These are phyloP conservation scores for Camelina hispida DNA, from an alignment of 345 rosid species.

Conservation along the genomic window DNA sequence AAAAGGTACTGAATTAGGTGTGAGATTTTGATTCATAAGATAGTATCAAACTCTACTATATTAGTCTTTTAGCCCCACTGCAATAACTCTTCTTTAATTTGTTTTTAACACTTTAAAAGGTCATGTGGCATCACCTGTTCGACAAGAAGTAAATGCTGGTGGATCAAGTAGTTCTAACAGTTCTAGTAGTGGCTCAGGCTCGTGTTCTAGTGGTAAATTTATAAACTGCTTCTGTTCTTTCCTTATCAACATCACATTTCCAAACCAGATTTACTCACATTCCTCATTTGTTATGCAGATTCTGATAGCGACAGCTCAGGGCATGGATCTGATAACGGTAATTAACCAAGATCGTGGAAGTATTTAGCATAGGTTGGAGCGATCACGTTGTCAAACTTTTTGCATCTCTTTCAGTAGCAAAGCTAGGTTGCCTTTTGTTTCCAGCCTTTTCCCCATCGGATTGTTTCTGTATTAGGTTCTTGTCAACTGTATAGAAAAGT, in stretches of 20 bases:
- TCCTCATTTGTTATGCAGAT: conserved; percentile 35
- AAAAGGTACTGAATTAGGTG: conserved; percentile 36
- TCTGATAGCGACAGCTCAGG: conserved; percentile 44
- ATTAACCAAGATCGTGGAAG: conserved; percentile 39
- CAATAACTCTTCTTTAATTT: conserved; percentile 22
- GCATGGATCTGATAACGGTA: conserved; percentile 37
- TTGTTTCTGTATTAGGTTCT: conserved; percentile 40
- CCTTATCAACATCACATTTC: conserved; percentile 9
- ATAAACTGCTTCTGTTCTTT: conserved; percentile 7
- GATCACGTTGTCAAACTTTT: conserved; percentile 29
- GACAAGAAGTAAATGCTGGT: conserved; percentile 35
- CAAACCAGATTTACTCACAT: conserved; percentile 15
- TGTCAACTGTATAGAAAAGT: conserved; percentile 42
- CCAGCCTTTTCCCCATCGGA: background rate
- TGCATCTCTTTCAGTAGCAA: conserved; percentile 33
- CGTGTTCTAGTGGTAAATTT: conserved; percentile 46
- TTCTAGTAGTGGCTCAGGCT: conserved; percentile 50
- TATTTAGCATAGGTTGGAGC: conserved; percentile 41
- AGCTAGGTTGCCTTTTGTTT: conserved; percentile 26
- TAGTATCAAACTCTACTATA: conserved; percentile 14
- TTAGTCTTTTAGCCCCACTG: conserved; percentile 16
- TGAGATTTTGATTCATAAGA: conserved; percentile 31
- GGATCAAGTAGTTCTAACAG: conserved; percentile 47
- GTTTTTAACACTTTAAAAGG: conserved; percentile 14
- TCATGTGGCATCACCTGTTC: conserved; percentile 33